Conservation (phyloP, 192 early-diverging fungal genomes). For the Umbelopsis vinacea region DNA sequence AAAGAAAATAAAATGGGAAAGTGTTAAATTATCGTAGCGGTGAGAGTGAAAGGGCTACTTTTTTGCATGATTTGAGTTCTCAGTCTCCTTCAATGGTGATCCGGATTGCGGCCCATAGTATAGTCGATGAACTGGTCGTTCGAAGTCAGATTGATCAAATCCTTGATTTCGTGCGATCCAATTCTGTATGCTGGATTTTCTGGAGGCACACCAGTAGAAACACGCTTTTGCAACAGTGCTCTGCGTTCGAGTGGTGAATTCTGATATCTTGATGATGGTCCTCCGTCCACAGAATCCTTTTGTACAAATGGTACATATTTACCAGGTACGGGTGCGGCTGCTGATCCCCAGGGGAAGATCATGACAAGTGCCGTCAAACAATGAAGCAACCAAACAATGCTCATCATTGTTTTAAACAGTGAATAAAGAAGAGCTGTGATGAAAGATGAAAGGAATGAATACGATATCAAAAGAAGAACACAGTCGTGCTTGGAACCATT, state of each 20-base stretch:
- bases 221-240: neutral
- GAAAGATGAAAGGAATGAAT: neutral
- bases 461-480: neutral
- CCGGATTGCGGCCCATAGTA: neutral
- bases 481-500: neutral
- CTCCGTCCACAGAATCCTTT: neutral
- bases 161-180: neutral
- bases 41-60: too few species aligned
- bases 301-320: slow-evolving; percentile 5
- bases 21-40: too few species aligned
- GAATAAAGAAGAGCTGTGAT: neutral
- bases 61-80: too few species aligned
- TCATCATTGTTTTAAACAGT: neutral
- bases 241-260: neutral
- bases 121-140: slow-evolving; percentile 1
- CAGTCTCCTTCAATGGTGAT: neutral
- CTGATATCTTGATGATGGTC: neutral
- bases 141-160: neutral
- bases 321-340: neutral
- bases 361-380: neutral
- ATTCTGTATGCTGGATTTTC: neutral
- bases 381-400: neutral
- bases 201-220: neutral
- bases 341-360: neutral
- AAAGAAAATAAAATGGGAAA: too few species aligned